phyloP scores from a whole-genome alignment of 2,329 filamentous ascomycete genomes.

The Diplodia mutila region DNA sequence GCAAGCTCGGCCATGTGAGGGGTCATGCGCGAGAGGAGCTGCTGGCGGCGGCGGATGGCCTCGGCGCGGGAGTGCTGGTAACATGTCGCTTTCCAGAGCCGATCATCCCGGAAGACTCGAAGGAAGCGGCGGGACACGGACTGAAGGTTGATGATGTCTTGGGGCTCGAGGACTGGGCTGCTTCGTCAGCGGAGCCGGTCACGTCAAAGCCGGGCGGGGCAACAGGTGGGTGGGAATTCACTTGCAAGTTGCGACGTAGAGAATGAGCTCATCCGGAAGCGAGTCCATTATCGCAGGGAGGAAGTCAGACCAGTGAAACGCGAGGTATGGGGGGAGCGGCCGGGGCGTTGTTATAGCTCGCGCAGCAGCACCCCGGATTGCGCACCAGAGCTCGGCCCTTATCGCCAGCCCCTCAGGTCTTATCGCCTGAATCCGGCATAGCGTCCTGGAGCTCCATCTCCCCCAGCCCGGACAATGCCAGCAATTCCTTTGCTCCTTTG shows the following conservation, averaged over 20 bases:
- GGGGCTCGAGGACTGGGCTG: slow-evolving; percentile 62
- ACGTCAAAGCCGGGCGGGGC: not conserved
- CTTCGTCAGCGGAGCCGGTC: slow-evolving; percentile 26
- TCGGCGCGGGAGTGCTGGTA: slow-evolving; percentile 72
- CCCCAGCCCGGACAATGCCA: not conserved
- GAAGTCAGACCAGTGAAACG: not conserved
- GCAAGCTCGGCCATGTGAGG: slow-evolving; percentile 49
- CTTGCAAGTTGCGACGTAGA: slow-evolving; percentile 50
- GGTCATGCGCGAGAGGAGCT: slow-evolving; percentile 42
- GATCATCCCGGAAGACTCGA: slow-evolving; percentile 71
- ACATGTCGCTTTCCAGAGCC: slow-evolving; percentile 75
- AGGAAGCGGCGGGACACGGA: slow-evolving; percentile 69
- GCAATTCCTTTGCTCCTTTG: not conserved
- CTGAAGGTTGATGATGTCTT: slow-evolving; percentile 70
- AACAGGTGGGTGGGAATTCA: slow-evolving; percentile 23
- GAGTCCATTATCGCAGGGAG: slow-evolving; percentile 16
- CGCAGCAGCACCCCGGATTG: slow-evolving; percentile 7
- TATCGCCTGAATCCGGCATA: not conserved
- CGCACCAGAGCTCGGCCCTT: not conserved
- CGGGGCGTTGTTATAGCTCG: slow-evolving; percentile 4
- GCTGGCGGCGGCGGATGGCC: slow-evolving; percentile 60
- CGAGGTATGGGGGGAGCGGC: not conserved
- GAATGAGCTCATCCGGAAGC: slow-evolving; percentile 47
- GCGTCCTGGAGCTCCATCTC: not conserved
- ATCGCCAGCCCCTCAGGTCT: not conserved